Conservation (phyloP, 306 rosid species). For the Inga leiocalycina region DNA sequence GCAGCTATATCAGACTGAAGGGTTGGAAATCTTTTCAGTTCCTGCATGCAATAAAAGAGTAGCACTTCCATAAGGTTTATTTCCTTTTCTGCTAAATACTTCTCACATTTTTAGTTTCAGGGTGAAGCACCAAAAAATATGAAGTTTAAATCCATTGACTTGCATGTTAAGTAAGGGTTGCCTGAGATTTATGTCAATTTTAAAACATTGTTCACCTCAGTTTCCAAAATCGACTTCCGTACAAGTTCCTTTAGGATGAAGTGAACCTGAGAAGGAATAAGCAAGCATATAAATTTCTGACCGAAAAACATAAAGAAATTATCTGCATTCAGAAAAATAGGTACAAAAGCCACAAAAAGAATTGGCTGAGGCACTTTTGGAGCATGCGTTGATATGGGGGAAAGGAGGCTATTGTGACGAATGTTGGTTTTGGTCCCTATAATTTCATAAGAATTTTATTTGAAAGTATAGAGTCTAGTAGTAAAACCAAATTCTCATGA, state of each 20-base stretch:
- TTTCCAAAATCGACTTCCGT: slow-evolving; percentile 90
- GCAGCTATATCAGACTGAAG: slow-evolving; percentile 83
- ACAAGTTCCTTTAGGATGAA: slow-evolving; percentile 94
- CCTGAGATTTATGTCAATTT: slow-evolving; percentile 19
- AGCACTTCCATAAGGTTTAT: slow-evolving; percentile 26
- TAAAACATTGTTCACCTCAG: slow-evolving; percentile 60
- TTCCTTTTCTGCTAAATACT: background rate
- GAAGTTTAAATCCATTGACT: slow-evolving; percentile 20
- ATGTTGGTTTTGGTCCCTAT: too few species aligned
- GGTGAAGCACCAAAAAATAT: background rate
- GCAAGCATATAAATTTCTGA: slow-evolving; percentile 4
- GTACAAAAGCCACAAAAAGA: too few species aligned
- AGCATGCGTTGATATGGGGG: too few species aligned
- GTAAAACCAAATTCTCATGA: too few species aligned
- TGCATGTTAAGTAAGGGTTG: background rate
- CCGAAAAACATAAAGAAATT: background rate
- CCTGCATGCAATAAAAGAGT: slow-evolving; percentile 55
- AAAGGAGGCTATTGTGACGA: too few species aligned
- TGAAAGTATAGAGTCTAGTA: too few species aligned
- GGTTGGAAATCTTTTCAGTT: slow-evolving; percentile 92
- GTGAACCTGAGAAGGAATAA: slow-evolving; percentile 71
- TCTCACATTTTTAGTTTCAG: background rate
- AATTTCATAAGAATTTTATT: too few species aligned
- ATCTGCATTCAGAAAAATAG: too few species aligned
- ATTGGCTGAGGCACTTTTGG: too few species aligned